Evolutionary conservation across 2,329 filamentous ascomycete genomes (phyloP).

Genomic region (Xylaria sp.): DNA sequence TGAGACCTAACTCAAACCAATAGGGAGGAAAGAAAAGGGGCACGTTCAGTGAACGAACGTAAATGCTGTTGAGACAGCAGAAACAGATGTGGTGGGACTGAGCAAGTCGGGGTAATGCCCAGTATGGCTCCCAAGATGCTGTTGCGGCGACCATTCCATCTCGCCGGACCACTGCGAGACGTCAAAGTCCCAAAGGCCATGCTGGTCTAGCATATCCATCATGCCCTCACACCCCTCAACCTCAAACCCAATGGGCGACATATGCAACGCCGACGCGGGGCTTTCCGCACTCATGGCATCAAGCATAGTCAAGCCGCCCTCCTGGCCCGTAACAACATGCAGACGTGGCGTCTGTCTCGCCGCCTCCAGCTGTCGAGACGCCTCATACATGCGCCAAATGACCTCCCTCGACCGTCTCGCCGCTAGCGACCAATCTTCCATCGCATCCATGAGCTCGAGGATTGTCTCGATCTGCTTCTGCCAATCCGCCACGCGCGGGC

Average conservation of each 20-base stretch:
- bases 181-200: constrained; percentile 52
- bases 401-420: constrained; percentile 59
- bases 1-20: constrained; percentile 1
- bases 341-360: constrained; percentile 11
- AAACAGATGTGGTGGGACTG: constrained; percentile 28
- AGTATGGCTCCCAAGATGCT: constrained; percentile 28
- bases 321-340: constrained; percentile 34
- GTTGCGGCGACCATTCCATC: constrained; percentile 31
- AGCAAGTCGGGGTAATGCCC: constrained; percentile 27
- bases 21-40: background rate
- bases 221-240: constrained; percentile 46
- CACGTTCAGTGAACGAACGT: constrained; percentile 38
- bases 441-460: constrained; percentile 55
- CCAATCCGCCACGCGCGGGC: constrained; percentile 46
- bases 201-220: constrained; percentile 49
- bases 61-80: constrained; percentile 32
- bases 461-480: constrained; percentile 54
- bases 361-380: constrained; percentile 40
- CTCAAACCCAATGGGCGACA: constrained; percentile 49
- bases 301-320: constrained; percentile 23
- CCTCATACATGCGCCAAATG: constrained; percentile 59
- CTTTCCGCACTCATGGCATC: constrained; percentile 33
- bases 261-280: constrained; percentile 42
- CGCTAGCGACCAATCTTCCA: constrained; percentile 61
- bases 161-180: constrained; percentile 50